A percentile compares a stretch with the other conserved stretches of the same genome.
These are phyloP conservation scores for Dactylis glomerata DNA, from an alignment of 176 grass and related monocot genomes.

Conservation along the genomic window DNA sequence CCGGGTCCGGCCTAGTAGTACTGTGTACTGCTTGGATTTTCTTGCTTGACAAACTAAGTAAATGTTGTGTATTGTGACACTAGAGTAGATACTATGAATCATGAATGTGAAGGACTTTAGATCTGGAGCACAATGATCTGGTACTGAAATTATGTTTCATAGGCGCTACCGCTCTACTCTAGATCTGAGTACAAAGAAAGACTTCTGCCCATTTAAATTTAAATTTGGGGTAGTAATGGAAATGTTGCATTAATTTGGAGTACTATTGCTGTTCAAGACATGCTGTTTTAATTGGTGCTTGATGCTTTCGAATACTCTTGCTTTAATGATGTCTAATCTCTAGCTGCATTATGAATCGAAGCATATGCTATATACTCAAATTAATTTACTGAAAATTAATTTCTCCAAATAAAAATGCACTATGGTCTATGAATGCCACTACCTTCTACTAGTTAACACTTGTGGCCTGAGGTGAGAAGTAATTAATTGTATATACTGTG, in stretches of 20 bases:
- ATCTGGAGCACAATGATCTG: slow-evolving; percentile 11
- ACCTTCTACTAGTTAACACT: neutral
- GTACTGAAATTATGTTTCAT: neutral
- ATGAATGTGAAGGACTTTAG: neutral
- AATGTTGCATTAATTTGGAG: neutral
- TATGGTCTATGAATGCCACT: neutral
- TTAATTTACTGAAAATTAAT: neutral
- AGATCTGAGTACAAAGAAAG: too few species aligned
- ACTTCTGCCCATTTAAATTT: too few species aligned
- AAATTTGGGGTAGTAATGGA: neutral
- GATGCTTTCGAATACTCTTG: neutral
- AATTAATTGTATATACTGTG: neutral
- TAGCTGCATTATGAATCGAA: neutral
- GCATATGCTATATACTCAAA: neutral
- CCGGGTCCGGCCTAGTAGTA: neutral
- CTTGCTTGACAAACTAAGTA: neutral
- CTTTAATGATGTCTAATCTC: neutral
- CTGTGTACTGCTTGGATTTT: neutral
- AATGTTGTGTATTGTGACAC: neutral
- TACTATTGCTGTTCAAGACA: neutral
- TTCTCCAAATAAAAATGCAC: neutral
- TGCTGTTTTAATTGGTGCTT: neutral
- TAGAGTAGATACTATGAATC: neutral
- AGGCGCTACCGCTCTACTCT: too few species aligned
- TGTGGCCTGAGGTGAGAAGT: neutral